Percentiles rank a stretch among this genome's conserved stretches.
Conservation (phyloP, 176 grass and related monocot genomes). For the Lolium rigidum region DNA sequence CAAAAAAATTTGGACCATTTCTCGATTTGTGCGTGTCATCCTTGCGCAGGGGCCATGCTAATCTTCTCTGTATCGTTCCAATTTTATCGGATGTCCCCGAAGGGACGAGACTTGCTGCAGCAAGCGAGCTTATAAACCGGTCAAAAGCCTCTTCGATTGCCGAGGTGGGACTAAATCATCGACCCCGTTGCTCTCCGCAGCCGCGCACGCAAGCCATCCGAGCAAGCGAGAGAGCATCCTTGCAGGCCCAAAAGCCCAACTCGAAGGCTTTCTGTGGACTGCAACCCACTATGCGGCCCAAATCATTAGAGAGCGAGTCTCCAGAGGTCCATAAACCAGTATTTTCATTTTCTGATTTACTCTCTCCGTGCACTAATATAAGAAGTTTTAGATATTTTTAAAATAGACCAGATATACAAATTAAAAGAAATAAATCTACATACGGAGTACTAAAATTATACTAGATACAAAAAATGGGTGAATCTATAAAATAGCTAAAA, state of each 20-base stretch:
- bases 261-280: neutral
- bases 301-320: too few relatives aligned
- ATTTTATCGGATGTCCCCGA: constrained; percentile 2
- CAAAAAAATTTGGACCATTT: neutral
- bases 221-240: neutral
- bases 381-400: too few relatives aligned
- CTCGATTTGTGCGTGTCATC: neutral
- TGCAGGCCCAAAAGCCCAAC: neutral
- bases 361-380: too few relatives aligned
- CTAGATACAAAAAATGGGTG: too few relatives aligned
- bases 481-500: too few relatives aligned
- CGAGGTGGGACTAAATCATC: neutral
- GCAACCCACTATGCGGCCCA: neutral
- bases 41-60: constrained; percentile 11
- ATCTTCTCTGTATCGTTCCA: constrained; percentile 10
- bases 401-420: too few relatives aligned
- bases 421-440: too few relatives aligned
- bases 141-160: fast-evolving
- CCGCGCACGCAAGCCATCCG: neutral
- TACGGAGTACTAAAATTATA: too few relatives aligned
- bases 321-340: too few relatives aligned
- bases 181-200: neutral
- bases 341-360: too few relatives aligned
- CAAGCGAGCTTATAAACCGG: neutral
- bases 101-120: fast-evolving